Base-by-base conservation (phyloP, 805 yeast genomes). In the Tetrapisispora nanseiensis region DNA sequence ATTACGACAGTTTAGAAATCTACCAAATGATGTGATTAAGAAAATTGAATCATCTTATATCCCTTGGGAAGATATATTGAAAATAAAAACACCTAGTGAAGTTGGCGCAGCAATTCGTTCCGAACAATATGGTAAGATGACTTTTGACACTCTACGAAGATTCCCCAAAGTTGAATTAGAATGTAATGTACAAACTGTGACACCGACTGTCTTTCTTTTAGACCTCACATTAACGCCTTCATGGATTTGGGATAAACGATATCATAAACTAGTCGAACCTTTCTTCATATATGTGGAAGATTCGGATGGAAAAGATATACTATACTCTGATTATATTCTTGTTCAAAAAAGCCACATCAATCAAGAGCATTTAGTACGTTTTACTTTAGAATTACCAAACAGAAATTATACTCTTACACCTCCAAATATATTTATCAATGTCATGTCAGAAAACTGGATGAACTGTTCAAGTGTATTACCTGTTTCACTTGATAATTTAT, bases 401-500 rank as follows among this genome's bases (percentile, higher is more conserved):
- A 26, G 47, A 2, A 50, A 54, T 27, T 59, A 61, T 29, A 47
- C 48, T 15, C 40, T 43, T 12, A 37, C 66, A 12, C 83, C 89
- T 1, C 95, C 96, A 0, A 80, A 77, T 50, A 78, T 82, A 49
- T 86, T 82, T 59, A 71, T 87, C 4, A 69, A 82, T 0, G 59
- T 89, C 11, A 62, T 82, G 2, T 86, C 95, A 44, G 95, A 89
- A 44, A 76, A 71, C 45, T 92, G 97, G 98, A 62, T 87, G 4
- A 89, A 85, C 47, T 76, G 86, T 44, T 84, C 75, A 42, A 67
- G 71, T 47, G 75, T 73, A 45, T 56, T 73, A 1, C 85, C 95
- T 0, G 67, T 86, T 1, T 60, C 76, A 43, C 40, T 59, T 12
- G 51, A 46, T 21, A 45, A 46, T 22, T 38, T 60, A 9, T 39